Evolutionary conservation across 2,329 filamentous ascomycete species (phyloP), one percentile per base, ranked within the genome.

Genomic region (Nannizziopsis arthrosporioides): DNA sequence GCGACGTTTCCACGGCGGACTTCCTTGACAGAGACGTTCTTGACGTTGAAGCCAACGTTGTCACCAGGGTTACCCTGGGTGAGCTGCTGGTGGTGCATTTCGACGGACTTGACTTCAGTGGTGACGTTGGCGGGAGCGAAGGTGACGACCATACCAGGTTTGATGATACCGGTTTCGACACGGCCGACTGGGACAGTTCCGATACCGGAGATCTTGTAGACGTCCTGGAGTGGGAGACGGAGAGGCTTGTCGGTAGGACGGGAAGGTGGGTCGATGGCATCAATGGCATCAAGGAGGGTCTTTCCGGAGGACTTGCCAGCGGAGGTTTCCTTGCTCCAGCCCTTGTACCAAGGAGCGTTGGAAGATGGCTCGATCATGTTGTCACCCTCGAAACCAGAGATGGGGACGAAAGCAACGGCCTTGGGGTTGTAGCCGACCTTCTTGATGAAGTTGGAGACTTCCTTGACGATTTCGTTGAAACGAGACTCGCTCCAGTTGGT

Each of bases 1-100:
- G 85, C 85, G 65, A 98, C 92, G 84, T 98, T 96, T 70, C 92
- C 92, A 94, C 92, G 92, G 76, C 92, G 92, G 70, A 98, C 94
- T 74, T 98, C 92, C 89, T 98, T 98, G 78, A 98, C 92, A 74
- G 92, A 96, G 68, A 98, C 92, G 92, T 98, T 98, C 89, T 98
- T 98, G 78, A 98, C 90, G 86, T 98, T 98, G 89, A 98, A 98
- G 67, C 92, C 92, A 73, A 98, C 92, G 81, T 98, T 98, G 86
- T 98, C 92, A 83, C 92, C 92, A 69, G 92, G 92, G 61, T 85
- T 69, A 85, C 92, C 92, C 81, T 94, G 84, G 59, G 71, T 55
- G 63, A 98, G 89, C 84, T 95, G 89, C 81, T 95, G 87, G 88
- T 96, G 90, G 83, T 95, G 90, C 92, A 98, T 98, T 81, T 98